Percentiles rank a stretch among this genome's conserved stretches.
These are phyloP conservation scores for Takashimella tepidaria DNA, from an alignment of 1,284 basidiomycete genomes.

Conservation along the genomic window DNA sequence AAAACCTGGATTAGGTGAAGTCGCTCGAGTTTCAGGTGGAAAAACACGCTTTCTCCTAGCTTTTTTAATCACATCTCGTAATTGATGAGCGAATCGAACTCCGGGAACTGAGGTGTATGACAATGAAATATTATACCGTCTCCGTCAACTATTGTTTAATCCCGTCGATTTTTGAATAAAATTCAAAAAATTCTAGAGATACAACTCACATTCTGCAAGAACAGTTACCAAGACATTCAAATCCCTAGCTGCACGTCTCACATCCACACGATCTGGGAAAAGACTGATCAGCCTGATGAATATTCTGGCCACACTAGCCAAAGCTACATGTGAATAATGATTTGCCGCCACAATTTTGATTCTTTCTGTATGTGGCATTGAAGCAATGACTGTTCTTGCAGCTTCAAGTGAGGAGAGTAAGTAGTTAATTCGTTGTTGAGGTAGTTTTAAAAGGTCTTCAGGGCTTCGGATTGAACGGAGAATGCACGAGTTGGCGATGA, in stretches of 20 bases:
- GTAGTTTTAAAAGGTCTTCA: conserved; percentile 2
- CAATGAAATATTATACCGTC: no score
- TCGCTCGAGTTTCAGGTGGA: background rate
- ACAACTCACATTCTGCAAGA: background rate
- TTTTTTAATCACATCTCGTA: background rate
- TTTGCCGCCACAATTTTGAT: background rate
- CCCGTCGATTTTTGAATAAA: background rate
- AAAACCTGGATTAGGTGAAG: background rate
- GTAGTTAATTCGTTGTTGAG: conserved; percentile 7
- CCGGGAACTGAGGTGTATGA: background rate
- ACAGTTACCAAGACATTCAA: background rate
- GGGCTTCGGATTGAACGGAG: conserved; percentile 6
- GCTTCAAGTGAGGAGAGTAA: conserved; percentile 7
- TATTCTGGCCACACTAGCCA: background rate
- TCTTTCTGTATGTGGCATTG: background rate
- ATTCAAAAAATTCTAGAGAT: background rate
- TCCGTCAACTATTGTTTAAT: background rate
- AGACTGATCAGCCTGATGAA: background rate
- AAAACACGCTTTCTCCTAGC: background rate
- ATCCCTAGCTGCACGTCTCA: background rate
- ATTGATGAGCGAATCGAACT: background rate
- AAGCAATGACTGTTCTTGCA: background rate
- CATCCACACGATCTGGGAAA: background rate
- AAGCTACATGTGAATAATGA: background rate
- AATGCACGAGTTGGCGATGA: conserved; percentile 10